Conservation (phyloP, 179 eudicot species). For the Beta lomatogona region DNA sequence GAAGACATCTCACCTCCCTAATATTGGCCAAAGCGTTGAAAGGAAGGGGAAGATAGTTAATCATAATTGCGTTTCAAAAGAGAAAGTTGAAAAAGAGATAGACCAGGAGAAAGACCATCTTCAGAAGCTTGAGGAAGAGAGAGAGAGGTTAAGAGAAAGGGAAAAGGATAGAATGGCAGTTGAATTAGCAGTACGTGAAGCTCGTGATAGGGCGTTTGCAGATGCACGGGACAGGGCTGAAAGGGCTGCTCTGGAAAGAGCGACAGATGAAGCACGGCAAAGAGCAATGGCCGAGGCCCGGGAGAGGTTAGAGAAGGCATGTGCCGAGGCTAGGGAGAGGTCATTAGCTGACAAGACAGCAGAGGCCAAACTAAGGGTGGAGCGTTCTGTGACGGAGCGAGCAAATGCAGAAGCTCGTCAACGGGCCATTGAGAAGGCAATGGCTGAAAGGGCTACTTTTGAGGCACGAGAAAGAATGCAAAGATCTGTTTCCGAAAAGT, state of each 20-base stretch:
- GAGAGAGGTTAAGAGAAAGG: conserved; percentile 77
- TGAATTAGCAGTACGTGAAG: conserved; percentile 54
- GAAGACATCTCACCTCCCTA: conserved; percentile 28
- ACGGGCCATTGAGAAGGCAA: conserved; percentile 86
- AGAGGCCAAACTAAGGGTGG: conserved; percentile 71
- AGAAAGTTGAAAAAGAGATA: conserved; percentile 28
- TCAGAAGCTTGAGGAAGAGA: conserved; percentile 47
- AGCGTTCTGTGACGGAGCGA: conserved; percentile 91
- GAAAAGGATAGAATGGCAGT: conserved; percentile 83
- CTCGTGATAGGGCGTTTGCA: conserved; percentile 57
- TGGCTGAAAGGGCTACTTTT: conserved; percentile 58
- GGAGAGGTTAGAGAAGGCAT: conserved; percentile 74
- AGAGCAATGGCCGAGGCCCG: conserved; percentile 83
- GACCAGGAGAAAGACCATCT: conserved; percentile 41
- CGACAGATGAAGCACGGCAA: conserved; percentile 81
- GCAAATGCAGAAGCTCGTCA: conserved; percentile 92
- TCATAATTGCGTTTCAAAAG: conserved; percentile 16
- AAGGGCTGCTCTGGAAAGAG: conserved; percentile 82
- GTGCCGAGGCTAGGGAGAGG: conserved; percentile 54
- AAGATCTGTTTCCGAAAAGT: conserved; percentile 51
- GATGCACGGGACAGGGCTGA: conserved; percentile 84
- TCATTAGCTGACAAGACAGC: conserved; percentile 60
- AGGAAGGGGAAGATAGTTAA: conserved; percentile 26
- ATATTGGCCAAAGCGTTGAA: conserved; percentile 25
- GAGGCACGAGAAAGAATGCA: conserved; percentile 56